Percentiles rank a stretch among this genome's conserved stretches.
These are phyloP conservation scores for Kalanchoe fedtschenkoi DNA, from an alignment of 164 flowering plant species.

Conservation along the genomic window DNA sequence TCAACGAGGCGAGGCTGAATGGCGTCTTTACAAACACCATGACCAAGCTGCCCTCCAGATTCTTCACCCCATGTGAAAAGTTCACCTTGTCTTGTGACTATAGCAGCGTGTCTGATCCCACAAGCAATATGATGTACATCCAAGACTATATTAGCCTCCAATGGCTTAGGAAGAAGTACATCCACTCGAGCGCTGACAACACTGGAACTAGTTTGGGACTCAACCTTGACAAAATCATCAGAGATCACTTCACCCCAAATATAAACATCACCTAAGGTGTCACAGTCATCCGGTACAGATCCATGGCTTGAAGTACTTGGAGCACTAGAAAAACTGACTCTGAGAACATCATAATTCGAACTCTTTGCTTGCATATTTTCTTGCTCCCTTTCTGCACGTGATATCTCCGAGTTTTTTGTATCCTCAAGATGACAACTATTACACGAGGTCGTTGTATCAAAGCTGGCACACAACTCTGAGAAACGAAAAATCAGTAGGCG, in stretches of 20 bases:
- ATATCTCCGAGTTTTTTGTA: conserved; percentile 27
- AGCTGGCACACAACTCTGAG: conserved; percentile 30
- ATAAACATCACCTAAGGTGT: conserved; percentile 69
- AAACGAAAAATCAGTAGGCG: conserved; percentile 36
- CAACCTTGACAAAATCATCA: conserved; percentile 41
- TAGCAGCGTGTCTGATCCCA: conserved; percentile 68
- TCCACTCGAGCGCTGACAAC: conserved; percentile 38
- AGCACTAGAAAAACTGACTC: conserved; percentile 77
- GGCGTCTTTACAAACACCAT: conserved; percentile 57
- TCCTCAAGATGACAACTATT: conserved; percentile 32
- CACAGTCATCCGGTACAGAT: conserved; percentile 68
- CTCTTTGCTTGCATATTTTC: conserved; percentile 62
- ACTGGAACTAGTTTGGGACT: conserved; percentile 32
- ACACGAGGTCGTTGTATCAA: conserved; percentile 27
- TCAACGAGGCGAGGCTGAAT: conserved; percentile 56
- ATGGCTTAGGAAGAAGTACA: conserved; percentile 60
- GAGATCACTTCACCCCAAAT: conserved; percentile 74
- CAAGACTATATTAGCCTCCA: conserved; percentile 61
- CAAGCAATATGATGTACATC: conserved; percentile 74
- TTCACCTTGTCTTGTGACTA: conserved; percentile 77
- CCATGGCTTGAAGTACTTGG: conserved; percentile 89
- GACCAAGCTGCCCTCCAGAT: conserved; percentile 77
- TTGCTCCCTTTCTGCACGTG: conserved; percentile 49
- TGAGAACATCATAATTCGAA: conserved; percentile 51
- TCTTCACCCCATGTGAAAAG: conserved; percentile 83